Conservation (phyloP, 768 basidiomycete species). For the Leucosporidium scottii region DNA sequence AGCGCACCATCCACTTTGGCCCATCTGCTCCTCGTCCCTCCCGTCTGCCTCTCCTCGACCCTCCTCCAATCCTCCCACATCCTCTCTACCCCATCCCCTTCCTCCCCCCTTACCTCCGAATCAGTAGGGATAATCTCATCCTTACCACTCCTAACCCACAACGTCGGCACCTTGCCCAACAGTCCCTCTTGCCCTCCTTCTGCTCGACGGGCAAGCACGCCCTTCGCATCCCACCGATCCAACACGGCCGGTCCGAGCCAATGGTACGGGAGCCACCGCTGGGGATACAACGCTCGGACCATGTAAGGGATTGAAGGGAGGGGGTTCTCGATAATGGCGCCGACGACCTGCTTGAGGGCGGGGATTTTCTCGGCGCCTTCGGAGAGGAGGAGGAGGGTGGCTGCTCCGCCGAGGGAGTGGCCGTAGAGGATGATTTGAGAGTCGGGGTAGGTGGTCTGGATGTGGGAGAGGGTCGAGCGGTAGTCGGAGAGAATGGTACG, state of each 20-base stretch:
- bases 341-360: constrained; percentile 33
- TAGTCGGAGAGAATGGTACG: constrained; percentile 47
- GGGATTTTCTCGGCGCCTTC: not conserved
- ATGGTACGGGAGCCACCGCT: constrained; percentile 51
- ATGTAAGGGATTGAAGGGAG: constrained; percentile 50
- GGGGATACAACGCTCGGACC: constrained; percentile 50
- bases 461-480: constrained; percentile 19
- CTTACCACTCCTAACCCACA: constrained; percentile 46
- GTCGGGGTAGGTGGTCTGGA: not conserved
- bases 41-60: constrained; percentile 15
- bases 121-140: constrained; percentile 49
- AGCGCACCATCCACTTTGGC: constrained; percentile 42
- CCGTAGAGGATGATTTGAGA: constrained; percentile 39
- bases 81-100: constrained; percentile 4
- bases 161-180: constrained; percentile 34
- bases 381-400: constrained; percentile 39
- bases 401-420: constrained; percentile 51
- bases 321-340: constrained; percentile 51
- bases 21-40: constrained; percentile 11
- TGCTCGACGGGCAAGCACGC: constrained; percentile 35
- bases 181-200: not conserved
- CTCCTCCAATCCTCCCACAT: constrained; percentile 17
- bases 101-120: constrained; percentile 43
- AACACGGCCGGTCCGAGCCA: constrained; percentile 48
- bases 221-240: constrained; percentile 50